A percentile compares a stretch with the other conserved stretches of the same genome.
Evolutionary conservation across 139 green algal genomes (phyloP).

Genomic region (Deuterostichococcus epilithicus): DNA sequence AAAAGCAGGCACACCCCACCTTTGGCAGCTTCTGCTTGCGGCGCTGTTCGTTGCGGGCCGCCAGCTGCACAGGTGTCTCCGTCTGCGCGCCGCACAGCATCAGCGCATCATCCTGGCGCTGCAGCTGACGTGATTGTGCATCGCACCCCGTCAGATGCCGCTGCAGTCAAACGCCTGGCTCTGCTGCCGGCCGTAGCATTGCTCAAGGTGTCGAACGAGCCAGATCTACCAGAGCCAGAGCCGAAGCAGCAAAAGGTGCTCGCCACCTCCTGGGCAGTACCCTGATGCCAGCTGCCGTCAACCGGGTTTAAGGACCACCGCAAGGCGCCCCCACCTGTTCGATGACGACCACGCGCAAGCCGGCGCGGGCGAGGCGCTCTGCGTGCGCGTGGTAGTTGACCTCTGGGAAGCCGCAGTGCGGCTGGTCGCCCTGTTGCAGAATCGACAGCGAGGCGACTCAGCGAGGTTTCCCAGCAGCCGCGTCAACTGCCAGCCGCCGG

Average conservation of each 20-base stretch:
- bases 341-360: slow-evolving; percentile 88
- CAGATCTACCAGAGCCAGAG: not conserved
- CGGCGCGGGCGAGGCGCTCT: slow-evolving; percentile 79
- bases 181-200: too few relatives aligned
- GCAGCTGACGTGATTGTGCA: too few relatives aligned
- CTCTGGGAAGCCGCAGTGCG: slow-evolving; percentile 92
- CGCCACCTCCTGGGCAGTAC: too few relatives aligned
- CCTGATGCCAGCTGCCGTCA: too few relatives aligned
- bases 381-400: slow-evolving; percentile 77
- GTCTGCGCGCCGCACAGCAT: slow-evolving; percentile 34
- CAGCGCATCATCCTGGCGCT: too few relatives aligned
- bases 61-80: slow-evolving; percentile 91
- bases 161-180: too few relatives aligned
- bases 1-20: slow-evolving; percentile 8
- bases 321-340: slow-evolving; percentile 88
- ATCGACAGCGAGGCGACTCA: too few relatives aligned
- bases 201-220: not conserved
- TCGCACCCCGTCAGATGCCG: too few relatives aligned
- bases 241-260: too few relatives aligned
- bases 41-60: slow-evolving; percentile 70
- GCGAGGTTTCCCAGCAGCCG: too few relatives aligned
- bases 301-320: too few relatives aligned
- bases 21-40: slow-evolving; percentile 49
- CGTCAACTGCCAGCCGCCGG: too few relatives aligned
- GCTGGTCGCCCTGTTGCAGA: slow-evolving; percentile 92